phyloP scores from a whole-genome alignment of 306 rosid genomes.

The Cicer bijugum region DNA sequence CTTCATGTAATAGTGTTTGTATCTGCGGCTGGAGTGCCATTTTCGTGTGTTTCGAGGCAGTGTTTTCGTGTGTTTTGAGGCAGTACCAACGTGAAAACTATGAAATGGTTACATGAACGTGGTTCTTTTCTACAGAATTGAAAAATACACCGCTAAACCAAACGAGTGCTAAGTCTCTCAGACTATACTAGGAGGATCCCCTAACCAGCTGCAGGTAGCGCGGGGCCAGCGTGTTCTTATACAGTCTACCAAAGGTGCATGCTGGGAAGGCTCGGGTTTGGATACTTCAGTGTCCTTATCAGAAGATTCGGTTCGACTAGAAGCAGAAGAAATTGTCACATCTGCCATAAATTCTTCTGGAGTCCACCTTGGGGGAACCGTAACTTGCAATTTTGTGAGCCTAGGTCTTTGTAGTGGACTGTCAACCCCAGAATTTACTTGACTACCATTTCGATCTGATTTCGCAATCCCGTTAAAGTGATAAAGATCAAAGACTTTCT shows the following conservation, averaged over 20 bases:
- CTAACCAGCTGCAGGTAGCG: conserved; percentile 83
- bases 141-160: too few species aligned
- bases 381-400: conserved; percentile 82
- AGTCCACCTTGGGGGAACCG: conserved; percentile 98
- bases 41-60: too few species aligned
- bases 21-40: too few species aligned
- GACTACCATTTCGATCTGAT: conserved; percentile 86
- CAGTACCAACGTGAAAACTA: too few species aligned
- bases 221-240: conserved; percentile 93
- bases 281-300: conserved; percentile 63
- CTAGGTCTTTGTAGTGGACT: conserved; percentile 88
- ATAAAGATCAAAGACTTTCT: conserved; percentile 84
- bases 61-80: too few species aligned
- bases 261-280: conserved; percentile 83
- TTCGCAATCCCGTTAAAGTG: conserved; percentile 98
- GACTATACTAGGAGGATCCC: conserved; percentile 95
- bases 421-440: conserved; percentile 62
- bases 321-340: conserved; percentile 64
- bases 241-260: conserved; percentile 99
- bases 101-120: too few species aligned
- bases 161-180: conserved; percentile 41
- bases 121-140: too few species aligned
- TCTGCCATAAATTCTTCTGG: conserved; percentile 95
- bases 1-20: too few species aligned
- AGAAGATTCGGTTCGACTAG: conserved; percentile 60